Base-by-base conservation (phyloP, 2,329 filamentous ascomycete species). In the Cladosporium austrohemisphaericum region DNA sequence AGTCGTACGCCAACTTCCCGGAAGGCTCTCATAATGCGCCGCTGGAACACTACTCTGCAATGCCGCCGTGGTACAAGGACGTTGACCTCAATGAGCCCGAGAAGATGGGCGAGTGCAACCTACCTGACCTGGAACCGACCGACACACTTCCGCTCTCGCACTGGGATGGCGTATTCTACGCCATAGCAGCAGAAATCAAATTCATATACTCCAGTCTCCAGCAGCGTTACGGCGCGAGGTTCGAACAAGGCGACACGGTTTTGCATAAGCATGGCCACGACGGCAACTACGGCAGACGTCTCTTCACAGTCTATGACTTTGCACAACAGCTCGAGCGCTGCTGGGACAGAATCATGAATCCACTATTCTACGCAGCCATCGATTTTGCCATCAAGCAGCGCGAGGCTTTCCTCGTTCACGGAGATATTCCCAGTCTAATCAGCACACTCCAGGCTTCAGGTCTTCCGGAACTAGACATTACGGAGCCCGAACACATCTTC, bases 121-220 rank as follows among this genome's bases (percentile, higher is more conserved):
- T 50, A 19, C 41, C 50, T 14, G 9, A 22, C 2, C 23, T 54
- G 11, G 9, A 33, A n/a, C n/a, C n/a, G 20, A 38, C 9, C 3
- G 22, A 37, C n/a, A 33, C 31, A 28, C 38, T 55, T 1, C 50
- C 55, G 6, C 41, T 55, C 10, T 25, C 43, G 4, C 18, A 43
- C 13, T 57, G 55, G 55, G 55, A 60, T 9, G 43, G 45, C 9
- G 25, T 60, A 0, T 62, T 57, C 37, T 57, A 59, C 32, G 56
- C 51, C 4, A 35, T 59, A 3, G 16, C 48, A 5, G 56, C 56
- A 5, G 57, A 60, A 40, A 54, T 60, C 18, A 49, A 44, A 7
- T 20, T 26, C 3, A 26, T 60, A 4, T 59, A 60, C 32, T 6
- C 26, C 1, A 55, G 53, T 16, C 45, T 60, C 11, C 13, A 53